A percentile compares a stretch with the other conserved stretches of the same genome.
phyloP scores from a whole-genome alignment of 495 filamentous ascomycete species.

The Saxophila tyrrhenica region DNA sequence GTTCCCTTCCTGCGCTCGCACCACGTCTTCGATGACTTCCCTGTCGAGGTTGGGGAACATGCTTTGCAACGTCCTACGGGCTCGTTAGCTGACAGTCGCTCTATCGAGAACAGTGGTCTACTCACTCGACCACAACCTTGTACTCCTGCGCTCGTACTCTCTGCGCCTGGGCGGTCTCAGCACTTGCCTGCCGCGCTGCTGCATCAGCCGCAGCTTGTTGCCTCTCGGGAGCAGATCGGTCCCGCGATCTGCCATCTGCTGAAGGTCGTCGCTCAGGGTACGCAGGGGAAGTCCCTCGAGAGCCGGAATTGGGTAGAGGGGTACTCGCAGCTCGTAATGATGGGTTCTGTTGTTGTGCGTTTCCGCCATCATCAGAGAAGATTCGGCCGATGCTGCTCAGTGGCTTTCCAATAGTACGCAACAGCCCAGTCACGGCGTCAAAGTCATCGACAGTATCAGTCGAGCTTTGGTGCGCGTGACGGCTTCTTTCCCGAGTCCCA shows the following conservation, averaged over 20 bases:
- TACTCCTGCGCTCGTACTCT: conserved; percentile 79
- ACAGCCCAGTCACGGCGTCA: conserved; percentile 74
- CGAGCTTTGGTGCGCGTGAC: conserved; percentile 27
- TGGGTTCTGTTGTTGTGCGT: conserved; percentile 24
- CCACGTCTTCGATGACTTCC: conserved; percentile 89
- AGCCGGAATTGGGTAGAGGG: conserved; percentile 45
- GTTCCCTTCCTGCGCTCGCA: conserved; percentile 80
- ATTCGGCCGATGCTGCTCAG: conserved; percentile 93
- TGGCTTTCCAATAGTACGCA: conserved; percentile 85
- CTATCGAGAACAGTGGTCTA: too few species aligned
- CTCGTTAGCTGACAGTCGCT: too few species aligned
- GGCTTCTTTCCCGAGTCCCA: conserved; percentile 25
- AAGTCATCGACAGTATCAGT: conserved; percentile 46
- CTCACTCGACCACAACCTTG: conserved; percentile 69
- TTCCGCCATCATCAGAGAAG: conserved; percentile 64
- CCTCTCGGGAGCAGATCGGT: conserved; percentile 20
- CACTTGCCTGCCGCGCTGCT: conserved; percentile 86
- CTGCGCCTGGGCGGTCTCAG: conserved; percentile 80
- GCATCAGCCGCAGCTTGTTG: conserved; percentile 62
- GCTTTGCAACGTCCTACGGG: conserved; percentile 54
- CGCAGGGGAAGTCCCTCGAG: conserved; percentile 46
- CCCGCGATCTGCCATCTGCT: conserved; percentile 31
- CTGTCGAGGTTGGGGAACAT: conserved; percentile 91
- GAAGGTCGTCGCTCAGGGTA: conserved; percentile 31
- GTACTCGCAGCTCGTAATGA: conserved; percentile 40